These are phyloP conservation scores for Termitomyces titanicus DNA, from an alignment of 768 basidiomycete genomes.

Conservation along the genomic window DNA sequence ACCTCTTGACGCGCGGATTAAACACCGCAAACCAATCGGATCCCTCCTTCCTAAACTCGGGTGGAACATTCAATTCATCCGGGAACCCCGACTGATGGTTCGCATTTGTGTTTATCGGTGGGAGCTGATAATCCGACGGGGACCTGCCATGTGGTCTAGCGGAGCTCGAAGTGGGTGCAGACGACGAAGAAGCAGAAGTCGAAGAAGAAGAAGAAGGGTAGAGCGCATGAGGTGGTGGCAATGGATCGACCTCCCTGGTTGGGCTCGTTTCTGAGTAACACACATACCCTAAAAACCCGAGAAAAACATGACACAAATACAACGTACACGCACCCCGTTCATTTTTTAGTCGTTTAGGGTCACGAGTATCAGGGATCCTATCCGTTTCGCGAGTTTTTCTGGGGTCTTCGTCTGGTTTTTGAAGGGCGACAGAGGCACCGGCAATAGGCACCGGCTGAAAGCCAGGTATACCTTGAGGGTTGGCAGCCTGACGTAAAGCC, in stretches of 20 bases:
- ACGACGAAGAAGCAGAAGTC: too few relatives aligned
- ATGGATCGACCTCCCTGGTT: conserved; percentile 22
- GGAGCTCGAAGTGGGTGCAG: conserved; percentile 25
- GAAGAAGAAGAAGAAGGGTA: too few relatives aligned
- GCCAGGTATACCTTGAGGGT: conserved; percentile 17
- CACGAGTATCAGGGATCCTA: conserved; percentile 33
- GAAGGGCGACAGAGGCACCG: conserved; percentile 1
- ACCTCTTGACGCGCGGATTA: conserved; percentile 74
- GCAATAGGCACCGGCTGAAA: conserved; percentile 11
- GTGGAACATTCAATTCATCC: conserved; percentile 43
- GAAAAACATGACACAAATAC: too few relatives aligned
- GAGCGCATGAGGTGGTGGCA: conserved; percentile 27
- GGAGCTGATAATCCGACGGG: conserved; percentile 16
- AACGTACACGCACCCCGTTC: conserved; percentile 8
- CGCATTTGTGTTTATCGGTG: conserved; percentile 15
- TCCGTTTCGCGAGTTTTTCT: conserved; percentile 17
- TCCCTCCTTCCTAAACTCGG: conserved; percentile 69
- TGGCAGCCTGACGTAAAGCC: conserved; percentile 14
- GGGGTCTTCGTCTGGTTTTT: not conserved
- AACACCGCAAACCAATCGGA: conserved; percentile 88
- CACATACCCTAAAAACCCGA: too few relatives aligned
- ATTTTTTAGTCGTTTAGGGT: conserved; percentile 13
- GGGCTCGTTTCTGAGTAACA: conserved; percentile 29
- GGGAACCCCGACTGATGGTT: conserved; percentile 30
- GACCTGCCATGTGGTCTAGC: conserved; percentile 9